Conservation (phyloP, 192 early-diverging fungal species). For the Gamsiella multidivaricata region DNA sequence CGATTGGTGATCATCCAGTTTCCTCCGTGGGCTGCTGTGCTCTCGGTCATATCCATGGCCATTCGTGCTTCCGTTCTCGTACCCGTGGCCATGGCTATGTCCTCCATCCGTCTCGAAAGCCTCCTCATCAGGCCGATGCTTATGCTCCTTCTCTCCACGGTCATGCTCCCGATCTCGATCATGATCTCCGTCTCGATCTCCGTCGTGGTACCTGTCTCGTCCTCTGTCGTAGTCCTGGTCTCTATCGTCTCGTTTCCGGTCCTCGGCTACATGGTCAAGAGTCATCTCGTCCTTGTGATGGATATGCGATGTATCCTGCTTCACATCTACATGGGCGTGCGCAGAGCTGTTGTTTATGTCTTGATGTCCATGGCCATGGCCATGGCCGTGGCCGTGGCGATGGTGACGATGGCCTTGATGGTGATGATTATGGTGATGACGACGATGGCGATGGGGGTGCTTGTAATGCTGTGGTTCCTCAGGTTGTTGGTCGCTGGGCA, state of each 20-base stretch:
- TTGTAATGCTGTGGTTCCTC: slow-evolving; percentile 25
- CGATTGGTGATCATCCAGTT: slow-evolving; percentile 10
- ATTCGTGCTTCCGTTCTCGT: slow-evolving; percentile 9
- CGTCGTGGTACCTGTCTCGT: not conserved
- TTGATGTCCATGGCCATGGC: not conserved
- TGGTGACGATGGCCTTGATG: not conserved
- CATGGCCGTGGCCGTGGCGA: not conserved
- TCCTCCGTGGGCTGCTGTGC: slow-evolving; percentile 16
- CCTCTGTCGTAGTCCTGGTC: slow-evolving; percentile 13
- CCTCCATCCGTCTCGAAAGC: not conserved
- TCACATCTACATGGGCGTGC: no score
- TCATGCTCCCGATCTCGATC: slow-evolving; percentile 11
- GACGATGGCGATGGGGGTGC: slow-evolving; percentile 17
- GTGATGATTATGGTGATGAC: not conserved
- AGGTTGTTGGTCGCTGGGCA: slow-evolving; percentile 43
- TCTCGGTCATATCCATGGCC: slow-evolving; percentile 27
- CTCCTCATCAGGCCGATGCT: slow-evolving; percentile 7
- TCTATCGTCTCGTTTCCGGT: slow-evolving; percentile 12
- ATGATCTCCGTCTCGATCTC: slow-evolving; percentile 7
- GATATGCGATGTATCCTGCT: not conserved
- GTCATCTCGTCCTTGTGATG: not conserved
- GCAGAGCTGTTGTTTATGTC: no score
- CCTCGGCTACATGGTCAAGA: not conserved
- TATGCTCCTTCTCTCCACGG: slow-evolving; percentile 5
- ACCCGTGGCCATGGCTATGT: not conserved